Evolutionary conservation across 306 rosid species (phyloP), one percentile per base, ranked within the genome.

Genomic region (Vigna trinervia): DNA sequence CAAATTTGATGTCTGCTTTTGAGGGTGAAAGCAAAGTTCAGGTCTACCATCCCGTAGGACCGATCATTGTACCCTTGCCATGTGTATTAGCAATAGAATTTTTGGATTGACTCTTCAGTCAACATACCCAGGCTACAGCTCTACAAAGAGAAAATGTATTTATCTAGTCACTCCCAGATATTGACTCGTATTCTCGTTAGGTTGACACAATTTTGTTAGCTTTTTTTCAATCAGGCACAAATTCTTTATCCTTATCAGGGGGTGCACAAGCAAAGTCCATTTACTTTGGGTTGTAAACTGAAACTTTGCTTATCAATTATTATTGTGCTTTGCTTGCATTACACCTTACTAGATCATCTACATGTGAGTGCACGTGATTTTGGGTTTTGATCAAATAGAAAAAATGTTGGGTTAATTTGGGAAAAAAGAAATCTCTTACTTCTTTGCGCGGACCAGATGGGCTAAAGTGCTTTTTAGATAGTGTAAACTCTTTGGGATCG

Each of bases 351-450:
- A 57, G 69, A 73, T 73, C 36, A 47, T 36, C 23, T 30, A 62
- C 68, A 23, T 45, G 80, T 66, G 50, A 66, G 30, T 23, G 41
- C 69, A 45, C 30, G 41, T 50, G 52, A 46, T 61, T 60, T 47
- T 59, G 45, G 26, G 53, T 59, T 48, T 50, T 51, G n/a, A 46
- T 60, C 70, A 71, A 50, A n/a, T 53, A 39, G 68, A 20, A 36
- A 69, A 47, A 54, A 45, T 87, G 89, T 71, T 78, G 90, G 78
- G 83, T 84, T 69, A 89, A 86, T 86, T 87, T 80, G 85, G 96
- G 82, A 92, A 39, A 84, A 80, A n/a, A 32, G 92, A 87, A 86
- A 84, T 90, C 71, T 88, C 95, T 34, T 83, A 91, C 78, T 80
- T 85, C 78, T 78, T 85, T 12, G 78, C 88, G 19, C 77, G 88